These are phyloP conservation scores for Chamaecyparis obtusa DNA, from an alignment of 75 land plant genomes.

Conservation along the genomic window DNA sequence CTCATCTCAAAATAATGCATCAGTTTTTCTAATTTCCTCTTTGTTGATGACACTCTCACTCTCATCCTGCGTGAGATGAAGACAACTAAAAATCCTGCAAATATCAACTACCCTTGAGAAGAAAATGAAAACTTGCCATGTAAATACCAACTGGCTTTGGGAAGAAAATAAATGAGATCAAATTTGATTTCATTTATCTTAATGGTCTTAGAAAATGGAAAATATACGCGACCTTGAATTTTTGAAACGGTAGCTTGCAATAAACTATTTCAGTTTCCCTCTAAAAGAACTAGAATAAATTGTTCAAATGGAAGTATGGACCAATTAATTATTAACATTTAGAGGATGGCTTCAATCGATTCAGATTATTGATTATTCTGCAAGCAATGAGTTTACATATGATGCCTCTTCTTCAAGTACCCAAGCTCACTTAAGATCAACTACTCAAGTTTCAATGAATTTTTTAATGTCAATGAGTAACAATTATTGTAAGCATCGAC, in stretches of 20 bases:
- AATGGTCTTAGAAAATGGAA: too few relatives aligned
- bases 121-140: too few relatives aligned
- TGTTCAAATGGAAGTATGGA: not conserved
- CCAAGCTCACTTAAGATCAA: not conserved
- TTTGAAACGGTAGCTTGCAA: not conserved
- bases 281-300: not conserved
- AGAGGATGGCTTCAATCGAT: not conserved
- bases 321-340: not conserved
- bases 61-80: not conserved
- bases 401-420: not conserved
- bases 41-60: not conserved
- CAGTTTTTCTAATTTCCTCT: not conserved
- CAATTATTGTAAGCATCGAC: not conserved
- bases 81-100: not conserved
- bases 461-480: not conserved
- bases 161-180: too few relatives aligned
- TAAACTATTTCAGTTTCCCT: too few relatives aligned
- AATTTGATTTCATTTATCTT: too few relatives aligned
- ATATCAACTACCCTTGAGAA: not conserved
- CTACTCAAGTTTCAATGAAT: too few relatives aligned
- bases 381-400: not conserved
- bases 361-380: too few relatives aligned
- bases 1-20: not conserved
- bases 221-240: not conserved
- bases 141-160: not conserved